Conservation (phyloP, 2,329 filamentous ascomycete genomes). For the Ophidiomyces ophidiicola region DNA sequence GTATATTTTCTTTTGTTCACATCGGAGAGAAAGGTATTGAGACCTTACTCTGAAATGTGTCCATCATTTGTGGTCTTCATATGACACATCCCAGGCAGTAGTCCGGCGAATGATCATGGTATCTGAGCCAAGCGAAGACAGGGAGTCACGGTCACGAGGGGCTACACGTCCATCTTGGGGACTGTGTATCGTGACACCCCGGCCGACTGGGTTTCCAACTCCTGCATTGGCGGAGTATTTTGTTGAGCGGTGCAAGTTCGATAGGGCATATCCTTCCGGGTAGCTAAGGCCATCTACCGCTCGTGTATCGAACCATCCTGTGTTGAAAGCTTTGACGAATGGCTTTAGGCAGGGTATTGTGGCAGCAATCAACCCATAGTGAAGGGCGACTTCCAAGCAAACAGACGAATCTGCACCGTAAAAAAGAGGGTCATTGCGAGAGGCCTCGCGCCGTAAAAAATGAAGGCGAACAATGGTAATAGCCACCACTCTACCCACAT, state of each 20-base stretch:
- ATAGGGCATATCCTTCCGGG: conserved; percentile 11
- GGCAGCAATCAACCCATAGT: conserved; percentile 15
- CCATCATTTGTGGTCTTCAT: no score
- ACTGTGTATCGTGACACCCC: background rate
- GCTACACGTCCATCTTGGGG: conserved; percentile 1
- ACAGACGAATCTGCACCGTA: conserved; percentile 13
- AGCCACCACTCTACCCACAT: conserved; percentile 12
- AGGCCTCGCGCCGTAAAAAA: conserved; percentile 11
- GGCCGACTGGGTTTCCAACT: background rate
- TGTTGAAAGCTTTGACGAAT: conserved; percentile 16
- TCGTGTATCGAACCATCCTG: conserved; percentile 13
- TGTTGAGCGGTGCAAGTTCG: conserved; percentile 6
- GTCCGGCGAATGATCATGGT: conserved; percentile 15
- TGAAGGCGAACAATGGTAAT: conserved; percentile 11
- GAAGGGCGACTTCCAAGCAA: conserved; percentile 13
- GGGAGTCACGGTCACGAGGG: conserved; percentile 2
- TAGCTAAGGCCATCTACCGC: conserved; percentile 5
- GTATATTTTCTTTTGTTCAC: no score
- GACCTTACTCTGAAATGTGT: no score
- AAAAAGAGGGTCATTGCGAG: conserved; percentile 11
- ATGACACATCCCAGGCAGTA: conserved; percentile 14
- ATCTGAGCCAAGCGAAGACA: conserved; percentile 12
- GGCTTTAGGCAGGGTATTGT: conserved; percentile 16
- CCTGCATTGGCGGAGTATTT: conserved; percentile 4
- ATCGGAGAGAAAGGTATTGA: no score